Base-by-base conservation (phyloP, 148 eudicot species). In the Simmondsia chinensis region DNA sequence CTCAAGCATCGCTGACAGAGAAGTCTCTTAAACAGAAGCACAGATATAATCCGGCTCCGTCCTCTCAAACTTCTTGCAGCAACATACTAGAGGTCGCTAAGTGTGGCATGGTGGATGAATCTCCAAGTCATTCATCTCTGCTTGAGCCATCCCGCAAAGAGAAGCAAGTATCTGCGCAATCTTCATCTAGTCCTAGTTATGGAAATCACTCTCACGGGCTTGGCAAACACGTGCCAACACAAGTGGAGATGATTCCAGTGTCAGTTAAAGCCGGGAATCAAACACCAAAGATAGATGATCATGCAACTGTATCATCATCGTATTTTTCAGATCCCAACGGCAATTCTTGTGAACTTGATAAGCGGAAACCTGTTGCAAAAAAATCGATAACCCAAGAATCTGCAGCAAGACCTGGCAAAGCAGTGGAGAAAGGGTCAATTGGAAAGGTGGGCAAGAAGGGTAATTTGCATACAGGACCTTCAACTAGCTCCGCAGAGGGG, bases 401-500 rank as follows among this genome's bases (percentile, higher is more conserved):
- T 19, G 46, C 31, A 22, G 54, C 23, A 30, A 56, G 41, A 48
- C 37, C 79, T 44, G 20, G 38, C 34, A 66, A 58, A 45, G 25
- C 49, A 39, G 70, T 49, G 27, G 52, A 52, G 6, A 73, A 73
- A 57, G 65, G 41, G n/a, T 44, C 57, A 22, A 58, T 36, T 5
- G 44, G 66, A 27, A 76, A 59, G 65, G 53, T 48, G 20, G 76
- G 63, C 52, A 48, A 57, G 54, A 72, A 70, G 45, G 53, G 60
- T 9, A 79, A 47, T 52, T 43, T 53, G 28, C 72, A 51, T 45
- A 59, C 46, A 9, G 30, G 60, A 43, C 55, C 76, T 33, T 60
- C 80, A 14, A 61, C 61, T 31, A 43, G 57, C 27, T 58, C 60
- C 20, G 58, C 62, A 22, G 73, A 59, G 19, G 65, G 66, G 41